Evolutionary conservation across 73 alveolate species (phyloP).

Genomic region (Blepharisma japonicum): DNA sequence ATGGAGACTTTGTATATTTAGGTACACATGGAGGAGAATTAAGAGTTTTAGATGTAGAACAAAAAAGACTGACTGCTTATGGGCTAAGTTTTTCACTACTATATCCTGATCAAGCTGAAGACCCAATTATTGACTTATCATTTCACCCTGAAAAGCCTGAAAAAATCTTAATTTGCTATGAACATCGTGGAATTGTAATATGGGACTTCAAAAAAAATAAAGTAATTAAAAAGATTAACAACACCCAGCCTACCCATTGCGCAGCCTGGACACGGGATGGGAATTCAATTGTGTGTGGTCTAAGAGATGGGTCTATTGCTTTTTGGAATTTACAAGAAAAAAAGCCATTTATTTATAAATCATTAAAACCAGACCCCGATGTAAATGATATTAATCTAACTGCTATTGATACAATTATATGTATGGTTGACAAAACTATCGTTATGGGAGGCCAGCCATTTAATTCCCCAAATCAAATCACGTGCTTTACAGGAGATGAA

Average conservation of each 20-base stretch:
- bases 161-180: background rate
- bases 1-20: background rate
- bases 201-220: slow-evolving; percentile 8
- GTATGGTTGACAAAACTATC: background rate
- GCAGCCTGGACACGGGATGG: slow-evolving; percentile 7
- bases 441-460: slow-evolving; percentile 7
- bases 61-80: slow-evolving; percentile 18
- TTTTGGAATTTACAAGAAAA: background rate
- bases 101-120: background rate
- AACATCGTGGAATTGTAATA: background rate
- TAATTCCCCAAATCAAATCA: background rate
- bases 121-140: background rate
- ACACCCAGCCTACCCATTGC: background rate
- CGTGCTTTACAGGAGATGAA: background rate
- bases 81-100: background rate
- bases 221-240: background rate
- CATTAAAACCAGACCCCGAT: slow-evolving; percentile 1
- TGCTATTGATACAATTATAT: background rate
- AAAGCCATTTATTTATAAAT: background rate
- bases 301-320: background rate
- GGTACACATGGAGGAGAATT: slow-evolving; percentile 1
- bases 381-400: background rate
- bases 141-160: background rate
- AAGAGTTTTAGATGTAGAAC: slow-evolving; percentile 1
- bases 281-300: background rate